Percentiles rank a stretch among this genome's conserved stretches.
Conservation (phyloP, 2,329 filamentous ascomycete genomes). For the Sporothrix humicola region DNA sequence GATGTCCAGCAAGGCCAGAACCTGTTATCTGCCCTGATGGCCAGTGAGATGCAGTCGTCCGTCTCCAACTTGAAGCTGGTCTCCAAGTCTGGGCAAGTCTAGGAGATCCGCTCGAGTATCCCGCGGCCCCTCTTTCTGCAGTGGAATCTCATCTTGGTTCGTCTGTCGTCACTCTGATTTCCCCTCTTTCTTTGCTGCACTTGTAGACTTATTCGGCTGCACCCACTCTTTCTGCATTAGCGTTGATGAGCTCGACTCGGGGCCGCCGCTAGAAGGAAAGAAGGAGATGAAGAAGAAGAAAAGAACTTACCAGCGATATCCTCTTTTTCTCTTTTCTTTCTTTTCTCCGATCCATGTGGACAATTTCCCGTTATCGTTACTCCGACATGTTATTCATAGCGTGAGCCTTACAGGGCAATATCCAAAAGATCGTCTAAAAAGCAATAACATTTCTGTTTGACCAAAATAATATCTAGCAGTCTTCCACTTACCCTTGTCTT, state of each 20-base stretch:
- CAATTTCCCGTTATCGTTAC: neutral
- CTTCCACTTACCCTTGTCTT: too few relatives aligned
- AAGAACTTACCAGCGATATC: neutral
- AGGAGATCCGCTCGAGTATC: neutral
- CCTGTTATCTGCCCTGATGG: neutral
- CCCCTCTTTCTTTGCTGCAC: neutral
- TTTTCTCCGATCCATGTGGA: neutral
- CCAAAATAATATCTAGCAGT: too few relatives aligned
- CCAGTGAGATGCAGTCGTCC: neutral
- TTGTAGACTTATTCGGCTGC: neutral
- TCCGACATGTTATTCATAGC: neutral
- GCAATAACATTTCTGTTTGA: too few relatives aligned
- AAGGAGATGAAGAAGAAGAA: neutral
- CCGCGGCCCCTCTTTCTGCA: conserved; percentile 2
- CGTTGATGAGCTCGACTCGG: neutral
- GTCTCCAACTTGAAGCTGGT: neutral
- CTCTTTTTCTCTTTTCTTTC: neutral
- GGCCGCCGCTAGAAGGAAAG: conserved; percentile 15
- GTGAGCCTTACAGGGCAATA: neutral
- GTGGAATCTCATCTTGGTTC: neutral
- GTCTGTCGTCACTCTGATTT: neutral
- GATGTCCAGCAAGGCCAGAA: neutral
- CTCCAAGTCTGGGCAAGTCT: neutral
- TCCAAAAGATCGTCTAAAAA: too few relatives aligned
- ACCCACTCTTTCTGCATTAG: conserved; percentile 11